Conservation (phyloP, 352 stramenopile species). For the Globisporangium abappressorium region DNA sequence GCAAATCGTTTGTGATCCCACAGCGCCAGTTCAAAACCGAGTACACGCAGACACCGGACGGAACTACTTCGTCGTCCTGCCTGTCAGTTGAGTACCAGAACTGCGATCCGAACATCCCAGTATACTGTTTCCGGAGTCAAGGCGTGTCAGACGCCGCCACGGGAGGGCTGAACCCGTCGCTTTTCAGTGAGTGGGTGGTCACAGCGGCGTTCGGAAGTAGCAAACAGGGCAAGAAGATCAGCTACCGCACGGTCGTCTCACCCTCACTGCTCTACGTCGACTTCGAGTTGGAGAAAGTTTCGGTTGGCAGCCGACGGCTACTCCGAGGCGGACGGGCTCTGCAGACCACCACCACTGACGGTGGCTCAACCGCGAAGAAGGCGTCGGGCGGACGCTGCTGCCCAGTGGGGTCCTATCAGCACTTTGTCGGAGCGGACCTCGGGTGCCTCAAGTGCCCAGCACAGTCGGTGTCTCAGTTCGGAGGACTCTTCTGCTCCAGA, state of each 20-base stretch:
- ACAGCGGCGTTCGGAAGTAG: not conserved
- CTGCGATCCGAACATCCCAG: conserved; percentile 1
- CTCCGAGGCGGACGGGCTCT: not conserved
- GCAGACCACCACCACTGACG: not conserved
- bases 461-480: conserved; percentile 2
- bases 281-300: not conserved
- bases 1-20: conserved; percentile 1
- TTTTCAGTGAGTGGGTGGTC: not conserved
- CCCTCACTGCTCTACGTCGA: conserved; percentile 2
- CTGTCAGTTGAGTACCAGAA: conserved; percentile 3
- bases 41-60: not conserved
- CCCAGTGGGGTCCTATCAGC: not conserved
- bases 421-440: not conserved
- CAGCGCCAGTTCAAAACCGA: conserved; percentile 4
- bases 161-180: not conserved
- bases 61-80: not conserved
- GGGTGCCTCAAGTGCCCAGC: not conserved
- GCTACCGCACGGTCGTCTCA: conserved; percentile 3
- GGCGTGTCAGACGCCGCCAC: not conserved
- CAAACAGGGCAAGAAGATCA: not conserved
- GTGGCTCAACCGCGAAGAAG: not conserved
- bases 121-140: conserved; percentile 1
- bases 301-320: not conserved
- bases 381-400: not conserved
- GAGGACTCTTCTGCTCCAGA: conserved; percentile 1